A percentile compares a stretch with the other conserved stretches of the same genome.
Conservation (phyloP, 768 basidiomycete genomes). For the Neoboletus magnificus region DNA sequence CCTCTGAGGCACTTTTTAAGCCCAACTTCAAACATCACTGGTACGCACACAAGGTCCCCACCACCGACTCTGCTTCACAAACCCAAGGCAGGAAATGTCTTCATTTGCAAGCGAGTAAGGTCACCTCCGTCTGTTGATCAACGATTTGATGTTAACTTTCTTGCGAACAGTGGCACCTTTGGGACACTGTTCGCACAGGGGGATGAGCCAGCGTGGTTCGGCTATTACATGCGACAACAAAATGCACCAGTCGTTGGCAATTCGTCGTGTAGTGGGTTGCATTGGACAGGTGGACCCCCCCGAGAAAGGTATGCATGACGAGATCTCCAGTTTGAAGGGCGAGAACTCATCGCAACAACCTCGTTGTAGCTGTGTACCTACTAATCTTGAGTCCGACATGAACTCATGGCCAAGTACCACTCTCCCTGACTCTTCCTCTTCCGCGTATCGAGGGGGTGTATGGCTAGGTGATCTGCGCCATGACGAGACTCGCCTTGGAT, state of each 20-base stretch:
- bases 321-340: neutral
- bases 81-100: slow-evolving; percentile 2
- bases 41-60: neutral
- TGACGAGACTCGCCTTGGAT: neutral
- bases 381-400: neutral
- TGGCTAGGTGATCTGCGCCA: neutral
- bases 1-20: slow-evolving; percentile 8
- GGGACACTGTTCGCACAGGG: neutral
- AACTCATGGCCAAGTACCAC: neutral
- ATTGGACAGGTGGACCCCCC: neutral
- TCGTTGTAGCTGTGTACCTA: neutral
- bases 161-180: neutral
- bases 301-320: slow-evolving; percentile 13
- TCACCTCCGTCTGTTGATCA: neutral
- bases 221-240: slow-evolving; percentile 4
- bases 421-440: neutral
- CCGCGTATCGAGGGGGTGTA: neutral
- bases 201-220: neutral
- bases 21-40: neutral
- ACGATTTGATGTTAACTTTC: neutral
- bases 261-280: neutral
- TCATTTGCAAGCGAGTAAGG: slow-evolving; percentile 10
- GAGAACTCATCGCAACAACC: neutral
- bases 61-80: neutral
- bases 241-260: neutral